Base-by-base conservation (phyloP, 192 early-diverging fungal species). In the Dissophora globulifera region DNA sequence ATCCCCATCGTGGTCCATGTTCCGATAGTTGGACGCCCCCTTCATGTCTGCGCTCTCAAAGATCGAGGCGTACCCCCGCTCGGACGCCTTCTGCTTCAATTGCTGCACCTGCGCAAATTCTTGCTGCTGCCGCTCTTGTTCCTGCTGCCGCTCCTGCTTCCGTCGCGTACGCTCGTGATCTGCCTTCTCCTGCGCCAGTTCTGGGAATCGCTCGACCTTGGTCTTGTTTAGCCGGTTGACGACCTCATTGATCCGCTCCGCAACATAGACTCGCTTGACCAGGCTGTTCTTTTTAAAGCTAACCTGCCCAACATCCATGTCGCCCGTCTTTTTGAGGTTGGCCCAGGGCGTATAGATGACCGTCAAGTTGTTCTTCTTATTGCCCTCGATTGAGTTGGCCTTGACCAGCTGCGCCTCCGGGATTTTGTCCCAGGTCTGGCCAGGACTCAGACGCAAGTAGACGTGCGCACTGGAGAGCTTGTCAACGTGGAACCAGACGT, bases 401-500 rank as follows among this genome's bases (percentile, higher is more conserved):
- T 99, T 99, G 55, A 93, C 93, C 15, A 99, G 83, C 75, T 99
- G 98, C 3, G 94, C 98, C 20, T 87, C 48, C 0, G 91, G 88
- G 26, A 99, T 95, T 46, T 78, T 78, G 7, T 94, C 90, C 97
- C 97, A 99, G 7, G 83, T 87, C 57, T 87, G 85, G 8, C 82
- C 86, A 0, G 67, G 52, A 13, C 82, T 58, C 27, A 99, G 80
- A 0, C 98, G 87, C 52, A 99, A 84, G 69, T 99, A 99, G 1
- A 98, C 94, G 87, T 99, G 98, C 5, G 98, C 98, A 50, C 93
- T 94, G 6, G 94, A 96, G 17, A 98, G 87, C 85, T 98, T 98
- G 82, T 98, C 96, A 17, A 93, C 96, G 83, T 99, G 97, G 78
- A 99, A 99, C 92, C 94, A 94, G 23, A 97, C 93, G 72, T 97